These are phyloP conservation scores for Bifiguratus adelaidae DNA, from an alignment of 192 early-diverging fungal species.

Conservation along the genomic window DNA sequence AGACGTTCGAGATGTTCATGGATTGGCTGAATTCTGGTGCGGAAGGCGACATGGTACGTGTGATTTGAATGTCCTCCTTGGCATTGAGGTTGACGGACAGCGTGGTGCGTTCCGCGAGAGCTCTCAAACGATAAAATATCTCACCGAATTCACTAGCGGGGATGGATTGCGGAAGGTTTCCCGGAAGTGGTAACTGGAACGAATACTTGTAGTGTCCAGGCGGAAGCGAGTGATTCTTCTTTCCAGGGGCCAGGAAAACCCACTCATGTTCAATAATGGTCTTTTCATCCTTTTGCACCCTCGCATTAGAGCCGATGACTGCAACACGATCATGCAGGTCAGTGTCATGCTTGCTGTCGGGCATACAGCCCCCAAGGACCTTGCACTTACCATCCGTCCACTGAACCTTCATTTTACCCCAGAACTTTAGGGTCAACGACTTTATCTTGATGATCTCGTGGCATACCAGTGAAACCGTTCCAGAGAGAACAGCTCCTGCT, in stretches of 20 bases:
- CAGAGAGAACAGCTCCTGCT: slow-evolving; percentile 35
- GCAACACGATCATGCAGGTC: too few species aligned
- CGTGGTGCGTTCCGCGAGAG: slow-evolving; percentile 34
- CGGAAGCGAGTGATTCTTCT: slow-evolving; percentile 15
- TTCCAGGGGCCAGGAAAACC: slow-evolving; percentile 32
- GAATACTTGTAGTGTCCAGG: slow-evolving; percentile 30
- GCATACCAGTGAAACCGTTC: slow-evolving; percentile 31
- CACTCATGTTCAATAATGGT: slow-evolving; percentile 38
- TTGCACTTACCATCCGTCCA: slow-evolving; percentile 31
- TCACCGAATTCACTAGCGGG: slow-evolving; percentile 31
- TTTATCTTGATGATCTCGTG: slow-evolving; percentile 33
- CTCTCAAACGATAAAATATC: slow-evolving; percentile 36
- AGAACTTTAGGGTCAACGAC: slow-evolving; percentile 33
- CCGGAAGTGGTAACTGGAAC: slow-evolving; percentile 46
- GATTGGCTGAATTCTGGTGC: slow-evolving; percentile 37
- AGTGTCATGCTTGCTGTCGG: too few species aligned
- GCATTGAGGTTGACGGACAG: slow-evolving; percentile 33
- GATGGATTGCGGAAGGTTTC: slow-evolving; percentile 47
- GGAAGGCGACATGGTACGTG: slow-evolving; percentile 34
- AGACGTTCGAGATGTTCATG: slow-evolving; percentile 39
- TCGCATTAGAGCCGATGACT: slow-evolving; percentile 18
- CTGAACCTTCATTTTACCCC: slow-evolving; percentile 35
- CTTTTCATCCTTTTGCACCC: slow-evolving; percentile 13
- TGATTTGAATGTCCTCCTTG: slow-evolving; percentile 19
- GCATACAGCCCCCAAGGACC: too few species aligned